A percentile compares a stretch with the other conserved stretches of the same genome.
Conservation (phyloP, 371 early-diverging fungal species). For the Mortierella sp. region DNA sequence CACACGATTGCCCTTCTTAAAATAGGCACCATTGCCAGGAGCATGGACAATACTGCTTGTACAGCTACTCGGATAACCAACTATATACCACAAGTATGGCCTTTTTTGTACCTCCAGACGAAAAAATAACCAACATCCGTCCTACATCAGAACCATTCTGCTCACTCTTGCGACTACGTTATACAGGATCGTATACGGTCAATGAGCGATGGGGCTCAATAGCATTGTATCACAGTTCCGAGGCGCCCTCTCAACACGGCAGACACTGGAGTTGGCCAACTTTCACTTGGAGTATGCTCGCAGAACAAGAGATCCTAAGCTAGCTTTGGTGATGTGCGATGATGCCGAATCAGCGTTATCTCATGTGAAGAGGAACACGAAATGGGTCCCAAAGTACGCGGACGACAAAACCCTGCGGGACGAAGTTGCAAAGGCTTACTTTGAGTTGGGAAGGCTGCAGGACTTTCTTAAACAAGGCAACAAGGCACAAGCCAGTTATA, state of each 20-base stretch:
- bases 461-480: neutral
- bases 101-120: no score
- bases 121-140: no score
- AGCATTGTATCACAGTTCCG: no score
- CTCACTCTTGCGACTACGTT: no score
- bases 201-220: no score
- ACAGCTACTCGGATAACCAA: no score
- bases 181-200: no score
- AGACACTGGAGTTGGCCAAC: neutral
- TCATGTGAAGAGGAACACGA: neutral
- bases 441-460: neutral
- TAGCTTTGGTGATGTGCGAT: neutral
- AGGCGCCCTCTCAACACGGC: neutral
- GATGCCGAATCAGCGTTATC: neutral
- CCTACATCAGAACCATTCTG: no score
- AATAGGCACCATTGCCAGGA: no score
- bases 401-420: neutral
- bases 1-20: no score
- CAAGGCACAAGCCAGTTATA: neutral
- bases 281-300: conserved; percentile 2
- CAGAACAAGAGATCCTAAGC: neutral
- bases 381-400: neutral
- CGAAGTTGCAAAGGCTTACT: neutral
- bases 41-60: no score
- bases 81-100: no score